Base-by-base conservation (phyloP, 768 basidiomycete genomes). In the Trametes meyenii region DNA sequence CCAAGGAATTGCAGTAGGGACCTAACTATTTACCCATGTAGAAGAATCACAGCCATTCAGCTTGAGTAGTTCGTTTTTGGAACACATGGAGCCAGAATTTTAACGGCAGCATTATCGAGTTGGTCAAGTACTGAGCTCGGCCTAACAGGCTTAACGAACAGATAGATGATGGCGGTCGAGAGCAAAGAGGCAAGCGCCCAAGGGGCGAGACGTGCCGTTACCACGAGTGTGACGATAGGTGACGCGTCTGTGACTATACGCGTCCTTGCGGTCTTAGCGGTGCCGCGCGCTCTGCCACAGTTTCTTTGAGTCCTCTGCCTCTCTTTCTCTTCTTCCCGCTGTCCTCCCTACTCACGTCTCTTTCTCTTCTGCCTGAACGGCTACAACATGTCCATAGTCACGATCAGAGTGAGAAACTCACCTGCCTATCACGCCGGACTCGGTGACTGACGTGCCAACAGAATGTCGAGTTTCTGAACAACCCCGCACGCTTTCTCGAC, bases 391-490 rank as follows among this genome's bases (percentile, higher is more conserved):
- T 87, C 88, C 46, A 83, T 86, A 67, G 86, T 89, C 58, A 85
- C 86, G 10, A 89, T 89, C 38, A 77, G 87, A 71, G 88, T 88
- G 58, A 58, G 83, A 58, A 58, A 82, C 74, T 6, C 1, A 2
- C 5, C 8, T 39, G 16, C 14, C 13, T 5, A 40, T 10, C 13
- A 36, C 26, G 7, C 19, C 4, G 29, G 17, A 33, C 10, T 24
- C 36, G 7, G 17, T 26, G 35, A 40, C 53, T 35, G 10, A 21
- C 12, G 11, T 19, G 16, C n/a, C n/a, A 17, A 7, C 69, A 92
- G 90, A 88, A 92, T 73, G 89, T 92, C 66, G 89, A 92, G 73
- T 94, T 95, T 66, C 81, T 96, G 71, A 95, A 94, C 78, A 96
- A 96, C 76, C 94, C 94, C 7, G 93, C 94, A 17, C 85, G 86